phyloP scores from a whole-genome alignment of 192 early-diverging fungal species.

The Umbelopsis sp. region DNA sequence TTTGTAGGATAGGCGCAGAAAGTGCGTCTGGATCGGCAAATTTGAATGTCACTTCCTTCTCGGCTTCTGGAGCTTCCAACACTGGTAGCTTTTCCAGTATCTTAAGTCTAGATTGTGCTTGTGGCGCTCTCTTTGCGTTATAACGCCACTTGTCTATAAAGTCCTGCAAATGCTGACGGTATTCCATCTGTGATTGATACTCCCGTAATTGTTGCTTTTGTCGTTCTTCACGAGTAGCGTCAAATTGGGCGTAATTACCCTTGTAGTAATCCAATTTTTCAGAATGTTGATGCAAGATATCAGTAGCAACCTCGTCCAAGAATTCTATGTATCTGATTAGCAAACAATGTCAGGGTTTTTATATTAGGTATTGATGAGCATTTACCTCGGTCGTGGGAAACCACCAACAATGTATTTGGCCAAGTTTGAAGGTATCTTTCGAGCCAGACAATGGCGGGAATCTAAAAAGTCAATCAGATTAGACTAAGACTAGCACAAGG shows the following conservation, averaged over 20 bases:
- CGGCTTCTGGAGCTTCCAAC: slow-evolving; percentile 84
- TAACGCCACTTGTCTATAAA: slow-evolving; percentile 99
- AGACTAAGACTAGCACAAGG: neutral
- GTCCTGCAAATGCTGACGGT: slow-evolving; percentile 93
- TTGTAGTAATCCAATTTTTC: slow-evolving; percentile 92
- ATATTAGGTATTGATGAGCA: neutral
- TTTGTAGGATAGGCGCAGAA: slow-evolving; percentile 95
- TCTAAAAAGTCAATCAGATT: slow-evolving; percentile 32
- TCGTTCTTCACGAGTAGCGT: slow-evolving; percentile 88
- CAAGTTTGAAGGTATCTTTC: slow-evolving; percentile 92
- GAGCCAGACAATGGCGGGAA: slow-evolving; percentile 98
- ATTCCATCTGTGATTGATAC: slow-evolving; percentile 95
- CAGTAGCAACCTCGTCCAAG: slow-evolving; percentile 95
- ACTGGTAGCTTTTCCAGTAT: slow-evolving; percentile 96
- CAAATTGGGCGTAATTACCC: slow-evolving; percentile 93
- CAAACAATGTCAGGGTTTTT: neutral
- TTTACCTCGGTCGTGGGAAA: slow-evolving; percentile 93
- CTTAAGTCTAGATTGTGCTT: slow-evolving; percentile 98
- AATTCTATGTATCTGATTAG: slow-evolving; percentile 61
- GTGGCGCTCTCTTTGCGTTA: slow-evolving; percentile 95
- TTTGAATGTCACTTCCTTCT: slow-evolving; percentile 79
- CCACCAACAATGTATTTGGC: slow-evolving; percentile 91
- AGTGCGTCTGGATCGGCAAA: slow-evolving; percentile 94
- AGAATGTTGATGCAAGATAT: slow-evolving; percentile 96
- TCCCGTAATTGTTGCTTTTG: slow-evolving; percentile 89